A percentile compares a stretch with the other conserved stretches of the same genome.
phyloP scores from a whole-genome alignment of 1,284 basidiomycete genomes.

The Ustilago nuda region DNA sequence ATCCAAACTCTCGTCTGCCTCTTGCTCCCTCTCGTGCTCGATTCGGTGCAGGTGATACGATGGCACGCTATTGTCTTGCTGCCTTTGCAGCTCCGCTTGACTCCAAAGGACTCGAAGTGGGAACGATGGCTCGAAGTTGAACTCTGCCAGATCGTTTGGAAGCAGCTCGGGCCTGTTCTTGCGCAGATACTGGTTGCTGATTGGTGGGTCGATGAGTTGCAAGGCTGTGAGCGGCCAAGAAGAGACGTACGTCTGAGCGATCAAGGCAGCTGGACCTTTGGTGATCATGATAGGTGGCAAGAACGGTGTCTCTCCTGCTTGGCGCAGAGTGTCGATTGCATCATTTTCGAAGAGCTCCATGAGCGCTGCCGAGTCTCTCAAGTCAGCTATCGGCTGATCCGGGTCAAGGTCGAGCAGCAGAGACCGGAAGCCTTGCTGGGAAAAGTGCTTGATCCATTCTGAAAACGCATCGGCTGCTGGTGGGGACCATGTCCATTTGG shows the following conservation, averaged over 20 bases:
- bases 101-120: slow-evolving; percentile 61
- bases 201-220: slow-evolving; percentile 60
- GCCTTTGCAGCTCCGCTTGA: slow-evolving; percentile 40
- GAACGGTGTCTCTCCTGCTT: slow-evolving; percentile 38
- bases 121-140: slow-evolving; percentile 60
- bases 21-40: slow-evolving; percentile 60
- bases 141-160: slow-evolving; percentile 47
- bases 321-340: slow-evolving; percentile 31
- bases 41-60: slow-evolving; percentile 65
- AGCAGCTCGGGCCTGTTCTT: slow-evolving; percentile 31
- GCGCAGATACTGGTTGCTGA: slow-evolving; percentile 45
- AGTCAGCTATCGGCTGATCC: slow-evolving; percentile 17
- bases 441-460: slow-evolving; percentile 36
- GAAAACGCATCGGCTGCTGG: slow-evolving; percentile 34
- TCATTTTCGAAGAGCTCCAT: slow-evolving; percentile 48
- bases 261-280: slow-evolving; percentile 36
- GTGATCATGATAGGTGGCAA: slow-evolving; percentile 63
- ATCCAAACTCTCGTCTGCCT: slow-evolving; percentile 60
- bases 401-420: slow-evolving; percentile 60
- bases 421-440: slow-evolving; percentile 44
- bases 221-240: slow-evolving; percentile 61
- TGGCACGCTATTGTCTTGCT: slow-evolving; percentile 40
- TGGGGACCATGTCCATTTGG: slow-evolving; percentile 46
- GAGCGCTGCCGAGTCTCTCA: slow-evolving; percentile 41
- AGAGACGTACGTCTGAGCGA: slow-evolving; percentile 63